Base-by-base conservation (phyloP, 805 yeast genomes). In the Candida quercuum region DNA sequence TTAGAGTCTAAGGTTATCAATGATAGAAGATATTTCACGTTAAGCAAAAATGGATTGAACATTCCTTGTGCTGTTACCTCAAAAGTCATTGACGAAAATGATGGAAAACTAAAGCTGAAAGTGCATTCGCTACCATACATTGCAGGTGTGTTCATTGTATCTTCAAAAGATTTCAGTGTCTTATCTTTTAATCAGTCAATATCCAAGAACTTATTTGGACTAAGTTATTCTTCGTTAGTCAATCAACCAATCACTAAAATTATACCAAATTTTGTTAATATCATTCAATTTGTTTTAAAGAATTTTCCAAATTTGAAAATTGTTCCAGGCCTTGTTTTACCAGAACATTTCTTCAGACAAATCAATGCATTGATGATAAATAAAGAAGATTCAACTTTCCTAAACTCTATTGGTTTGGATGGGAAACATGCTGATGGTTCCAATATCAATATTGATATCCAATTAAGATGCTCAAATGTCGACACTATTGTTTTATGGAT, bases 271-370 rank as follows among this genome's bases (percentile, higher is more conserved):
- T 86, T 87, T 51, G 54, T 71, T 3, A 57, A 60, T 13, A 51
- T 66, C 6, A 54, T 69, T 35, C 44, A 51, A 5, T 57, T 49
- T 29, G 56, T 65, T 16, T 35, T 36, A 13, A 42, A 35, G 6
- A 63, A 69, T 23, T 64, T 66, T 45, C 66, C 71, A 20, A 51
- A 61, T 15, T 42, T 74, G 43, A 60, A 56, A 39, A 52, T 69
- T 13, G 44, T 61, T 23, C 75, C 82, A 0, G 96, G 96, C 1
- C 61, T 86, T 35, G 96, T 89, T 0, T 63, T 89, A 11, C 95
- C 97, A 0, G 98, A 89, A 58, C 96, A 88, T 60, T 82, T 84
- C 55, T 88, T 91, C 63, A 72, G 97, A 44, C 78, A 80, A 46
- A 69, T 77, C 65, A 71, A 37, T 46, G 63, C 42, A 40, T 43